Conservation (phyloP, 2,329 filamentous ascomycete species). For the Chaetothyriales sp. region DNA sequence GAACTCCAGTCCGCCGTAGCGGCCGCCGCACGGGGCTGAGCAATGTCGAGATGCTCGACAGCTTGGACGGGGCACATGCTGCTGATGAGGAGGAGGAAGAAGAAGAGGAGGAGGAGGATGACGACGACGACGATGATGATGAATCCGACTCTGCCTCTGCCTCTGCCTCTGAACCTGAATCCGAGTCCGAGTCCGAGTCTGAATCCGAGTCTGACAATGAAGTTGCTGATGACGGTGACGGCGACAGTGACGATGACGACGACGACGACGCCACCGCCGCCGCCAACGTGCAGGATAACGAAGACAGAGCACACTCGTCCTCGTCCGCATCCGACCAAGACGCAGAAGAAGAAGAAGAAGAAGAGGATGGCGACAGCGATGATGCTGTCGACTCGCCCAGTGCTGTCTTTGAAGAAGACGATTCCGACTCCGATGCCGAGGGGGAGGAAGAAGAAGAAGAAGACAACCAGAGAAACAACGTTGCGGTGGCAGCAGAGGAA, state of each 20-base stretch:
- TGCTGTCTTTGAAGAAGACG: not conserved
- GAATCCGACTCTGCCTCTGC: not conserved
- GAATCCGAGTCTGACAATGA: not conserved
- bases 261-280: not conserved
- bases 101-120: slow-evolving; percentile 6
- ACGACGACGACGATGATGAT: slow-evolving; percentile 3
- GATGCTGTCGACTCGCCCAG: slow-evolving; percentile 2
- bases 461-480: no score
- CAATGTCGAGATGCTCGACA: slow-evolving; percentile 4
- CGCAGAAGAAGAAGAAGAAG: slow-evolving; percentile 3
- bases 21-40: slow-evolving; percentile 11
- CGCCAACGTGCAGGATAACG: slow-evolving; percentile 1
- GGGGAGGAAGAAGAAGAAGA: no score
- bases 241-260: not conserved
- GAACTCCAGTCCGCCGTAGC: slow-evolving; percentile 13
- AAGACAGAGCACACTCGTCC: slow-evolving; percentile 5
- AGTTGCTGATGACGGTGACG: not conserved
- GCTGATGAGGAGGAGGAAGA: slow-evolving; percentile 5
- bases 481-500: no score
- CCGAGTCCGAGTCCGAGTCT: not conserved
- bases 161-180: not conserved
- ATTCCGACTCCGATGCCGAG: no score
- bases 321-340: slow-evolving; percentile 2
- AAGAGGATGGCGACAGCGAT: slow-evolving; percentile 2
- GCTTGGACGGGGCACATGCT: not conserved